Evolutionary conservation across 805 yeast species (phyloP).

Genomic region (Cephaloascus albidus): DNA sequence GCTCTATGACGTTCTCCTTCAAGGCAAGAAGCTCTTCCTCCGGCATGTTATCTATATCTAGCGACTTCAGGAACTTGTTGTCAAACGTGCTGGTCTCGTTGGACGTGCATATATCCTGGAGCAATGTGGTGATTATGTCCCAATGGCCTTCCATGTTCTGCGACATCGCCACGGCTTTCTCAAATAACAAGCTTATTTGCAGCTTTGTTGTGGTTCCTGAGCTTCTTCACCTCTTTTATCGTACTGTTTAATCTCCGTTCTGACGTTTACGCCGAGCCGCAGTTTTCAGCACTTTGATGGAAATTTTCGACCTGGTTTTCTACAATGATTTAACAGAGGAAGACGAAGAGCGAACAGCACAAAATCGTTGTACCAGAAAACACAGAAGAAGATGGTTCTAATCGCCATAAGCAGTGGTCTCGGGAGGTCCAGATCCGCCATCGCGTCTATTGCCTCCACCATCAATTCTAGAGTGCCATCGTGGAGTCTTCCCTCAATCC

Average conservation of each 20-base stretch:
- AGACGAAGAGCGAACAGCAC: no score
- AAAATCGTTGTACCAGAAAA: no score
- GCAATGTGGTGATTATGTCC: conserved; percentile 57
- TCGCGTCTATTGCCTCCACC: not conserved
- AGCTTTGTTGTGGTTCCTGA: no score
- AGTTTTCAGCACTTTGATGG: no score
- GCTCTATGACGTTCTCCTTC: conserved; percentile 35
- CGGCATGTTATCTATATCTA: conserved; percentile 17
- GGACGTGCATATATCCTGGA: conserved; percentile 59
- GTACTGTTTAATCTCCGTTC: no score
- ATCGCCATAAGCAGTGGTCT: not conserved
- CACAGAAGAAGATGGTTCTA: not conserved
- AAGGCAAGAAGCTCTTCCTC: conserved; percentile 29
- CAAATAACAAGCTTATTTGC: no score
- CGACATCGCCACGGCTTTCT: not conserved
- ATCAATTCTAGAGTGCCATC: not conserved
- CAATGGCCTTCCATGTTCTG: conserved; percentile 47
- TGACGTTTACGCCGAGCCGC: no score
- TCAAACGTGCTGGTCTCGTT: conserved; percentile 49
- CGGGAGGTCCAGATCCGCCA: not conserved
- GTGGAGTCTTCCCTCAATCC: conserved; percentile 9
- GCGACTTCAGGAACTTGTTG: conserved; percentile 16
- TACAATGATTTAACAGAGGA: no score
- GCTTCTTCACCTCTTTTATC: no score
- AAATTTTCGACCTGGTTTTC: no score